These are phyloP conservation scores for Cydonia oblonga DNA, from an alignment of 331 rosid species.

Conservation along the genomic window DNA sequence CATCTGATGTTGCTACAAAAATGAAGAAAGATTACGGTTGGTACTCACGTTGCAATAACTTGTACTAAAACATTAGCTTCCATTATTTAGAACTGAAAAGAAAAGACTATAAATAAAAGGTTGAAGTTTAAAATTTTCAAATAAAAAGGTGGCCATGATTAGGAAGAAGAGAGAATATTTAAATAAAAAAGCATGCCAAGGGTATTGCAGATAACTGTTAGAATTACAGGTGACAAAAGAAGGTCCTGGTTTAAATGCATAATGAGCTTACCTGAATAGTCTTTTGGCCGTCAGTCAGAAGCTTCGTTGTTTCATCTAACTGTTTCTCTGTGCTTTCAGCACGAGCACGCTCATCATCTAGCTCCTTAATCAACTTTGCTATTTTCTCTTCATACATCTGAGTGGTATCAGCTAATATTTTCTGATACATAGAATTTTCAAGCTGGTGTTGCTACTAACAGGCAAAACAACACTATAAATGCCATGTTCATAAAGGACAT, in stretches of 20 bases:
- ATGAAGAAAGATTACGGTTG: neutral
- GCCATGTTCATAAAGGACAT: neutral
- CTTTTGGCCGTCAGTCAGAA: slow-evolving; percentile 34
- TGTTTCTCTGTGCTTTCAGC: slow-evolving; percentile 26
- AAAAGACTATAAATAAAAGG: neutral
- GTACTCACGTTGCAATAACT: neutral
- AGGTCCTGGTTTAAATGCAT: neutral
- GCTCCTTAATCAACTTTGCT: slow-evolving; percentile 33
- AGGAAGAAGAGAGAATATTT: neutral
- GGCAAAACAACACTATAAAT: slow-evolving; percentile 24
- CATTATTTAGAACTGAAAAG: neutral
- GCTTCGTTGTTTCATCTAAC: slow-evolving; percentile 18
- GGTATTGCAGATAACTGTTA: neutral
- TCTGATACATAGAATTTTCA: slow-evolving; percentile 43
- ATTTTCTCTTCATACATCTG: slow-evolving; percentile 60
- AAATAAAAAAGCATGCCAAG: neutral
- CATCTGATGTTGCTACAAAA: slow-evolving; percentile 27
- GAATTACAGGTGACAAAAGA: neutral
- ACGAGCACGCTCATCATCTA: slow-evolving; percentile 29
- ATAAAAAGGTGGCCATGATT: neutral
- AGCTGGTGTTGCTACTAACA: slow-evolving; percentile 51
- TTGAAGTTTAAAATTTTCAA: neutral
- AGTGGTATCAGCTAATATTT: slow-evolving; percentile 55
- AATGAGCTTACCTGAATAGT: slow-evolving; percentile 30
- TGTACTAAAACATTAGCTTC: neutral